These are phyloP conservation scores for Naganishia vaughanmartiniae DNA, from an alignment of 768 basidiomycete genomes.

Conservation along the genomic window DNA sequence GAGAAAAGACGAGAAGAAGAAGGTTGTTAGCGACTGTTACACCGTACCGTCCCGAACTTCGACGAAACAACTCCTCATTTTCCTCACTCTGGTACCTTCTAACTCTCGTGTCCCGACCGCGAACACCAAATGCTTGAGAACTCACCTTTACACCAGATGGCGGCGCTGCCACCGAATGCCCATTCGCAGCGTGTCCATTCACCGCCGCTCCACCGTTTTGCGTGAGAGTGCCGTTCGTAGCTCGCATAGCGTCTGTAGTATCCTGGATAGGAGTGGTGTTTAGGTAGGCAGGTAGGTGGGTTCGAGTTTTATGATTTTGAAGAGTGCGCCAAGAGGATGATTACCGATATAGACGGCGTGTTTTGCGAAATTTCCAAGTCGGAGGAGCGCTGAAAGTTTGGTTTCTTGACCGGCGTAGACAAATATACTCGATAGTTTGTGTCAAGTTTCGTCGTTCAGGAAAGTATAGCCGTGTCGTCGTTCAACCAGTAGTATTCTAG, in stretches of 20 bases:
- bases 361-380: neutral
- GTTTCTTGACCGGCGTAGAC: no score
- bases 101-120: neutral
- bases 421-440: no score
- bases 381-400: no score
- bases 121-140: neutral
- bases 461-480: neutral
- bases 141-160: conserved; percentile 15
- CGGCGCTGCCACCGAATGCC: neutral
- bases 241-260: conserved; percentile 11
- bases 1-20: neutral
- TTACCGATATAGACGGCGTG: conserved; percentile 1
- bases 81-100: neutral
- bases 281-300: no score
- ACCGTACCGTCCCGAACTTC: neutral
- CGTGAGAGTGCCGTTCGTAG: neutral
- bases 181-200: neutral
- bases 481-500: neutral
- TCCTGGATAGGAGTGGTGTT: neutral
- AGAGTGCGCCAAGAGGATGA: conserved; percentile 5
- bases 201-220: neutral
- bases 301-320: no score
- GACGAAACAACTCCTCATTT: neutral
- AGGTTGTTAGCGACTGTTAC: neutral
- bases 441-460: neutral